Evolutionary conservation across 2,329 filamentous ascomycete genomes (phyloP).

Genomic region (Dothistroma pini): DNA sequence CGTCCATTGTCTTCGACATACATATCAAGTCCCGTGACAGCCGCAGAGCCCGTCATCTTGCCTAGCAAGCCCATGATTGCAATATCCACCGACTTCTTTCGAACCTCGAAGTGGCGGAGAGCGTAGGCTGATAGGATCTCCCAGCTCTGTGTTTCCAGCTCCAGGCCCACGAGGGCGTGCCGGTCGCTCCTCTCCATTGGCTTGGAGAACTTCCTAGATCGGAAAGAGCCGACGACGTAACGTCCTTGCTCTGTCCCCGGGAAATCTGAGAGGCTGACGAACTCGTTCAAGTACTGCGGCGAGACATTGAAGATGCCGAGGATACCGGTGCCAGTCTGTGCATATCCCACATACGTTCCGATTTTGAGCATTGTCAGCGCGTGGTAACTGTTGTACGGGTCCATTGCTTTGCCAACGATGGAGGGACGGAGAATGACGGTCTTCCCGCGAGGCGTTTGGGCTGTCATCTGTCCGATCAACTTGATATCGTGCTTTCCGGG

Average conservation of each 20-base stretch:
- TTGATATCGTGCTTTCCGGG: constrained; percentile 75
- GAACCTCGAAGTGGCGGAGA: constrained; percentile 51
- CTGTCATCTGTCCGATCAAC: constrained; percentile 78
- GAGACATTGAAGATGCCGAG: constrained; percentile 83
- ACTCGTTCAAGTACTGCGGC: constrained; percentile 58
- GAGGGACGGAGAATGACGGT: constrained; percentile 80
- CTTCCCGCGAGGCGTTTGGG: constrained; percentile 63
- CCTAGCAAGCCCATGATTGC: constrained; percentile 73
- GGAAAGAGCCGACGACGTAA: constrained; percentile 74
- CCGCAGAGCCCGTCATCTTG: constrained; percentile 87
- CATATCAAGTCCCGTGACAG: constrained; percentile 62
- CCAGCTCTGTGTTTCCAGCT: constrained; percentile 57
- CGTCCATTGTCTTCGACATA: constrained; percentile 57
- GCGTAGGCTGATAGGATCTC: constrained; percentile 64
- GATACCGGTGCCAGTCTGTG: constrained; percentile 68
- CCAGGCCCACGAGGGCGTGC: constrained; percentile 56
- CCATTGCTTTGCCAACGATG: constrained; percentile 66
- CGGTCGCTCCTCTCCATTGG: constrained; percentile 39
- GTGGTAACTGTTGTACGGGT: constrained; percentile 72
- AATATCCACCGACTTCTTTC: constrained; percentile 49
- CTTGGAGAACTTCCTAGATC: constrained; percentile 58
- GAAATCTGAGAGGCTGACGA: constrained; percentile 69
- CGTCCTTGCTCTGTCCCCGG: constrained; percentile 61
- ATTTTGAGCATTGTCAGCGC: constrained; percentile 72
- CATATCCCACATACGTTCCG: constrained; percentile 69